phyloP scores from a whole-genome alignment of 2,329 filamentous ascomycete species.

The Fusarium humuli region DNA sequence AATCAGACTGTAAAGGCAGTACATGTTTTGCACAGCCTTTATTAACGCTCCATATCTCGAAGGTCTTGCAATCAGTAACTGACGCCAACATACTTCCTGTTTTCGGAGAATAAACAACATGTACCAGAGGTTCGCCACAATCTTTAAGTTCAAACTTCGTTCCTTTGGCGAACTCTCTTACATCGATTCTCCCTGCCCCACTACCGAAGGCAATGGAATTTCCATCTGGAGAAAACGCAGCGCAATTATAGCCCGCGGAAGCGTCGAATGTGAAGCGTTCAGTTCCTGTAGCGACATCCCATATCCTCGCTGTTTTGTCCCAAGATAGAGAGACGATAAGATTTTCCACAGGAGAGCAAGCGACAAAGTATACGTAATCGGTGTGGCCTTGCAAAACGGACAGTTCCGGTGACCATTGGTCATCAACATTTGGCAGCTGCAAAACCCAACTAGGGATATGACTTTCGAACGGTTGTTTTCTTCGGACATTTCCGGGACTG shows the following conservation, averaged over 20 bases:
- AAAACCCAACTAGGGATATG: slow-evolving; percentile 8
- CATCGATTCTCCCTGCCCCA: accelerated
- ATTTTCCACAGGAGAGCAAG: not conserved
- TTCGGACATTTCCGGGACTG: not conserved
- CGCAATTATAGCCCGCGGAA: accelerated
- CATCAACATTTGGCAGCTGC: not conserved
- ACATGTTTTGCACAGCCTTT: too few species aligned
- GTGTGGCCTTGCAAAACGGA: not conserved
- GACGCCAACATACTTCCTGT: too few species aligned
- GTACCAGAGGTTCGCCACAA: too few species aligned
- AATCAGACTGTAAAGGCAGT: too few species aligned
- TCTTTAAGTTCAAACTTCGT: too few species aligned
- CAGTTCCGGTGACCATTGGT: slow-evolving; percentile 1
- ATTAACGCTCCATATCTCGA: not conserved
- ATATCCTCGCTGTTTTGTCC: not conserved
- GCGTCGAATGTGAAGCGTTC: not conserved
- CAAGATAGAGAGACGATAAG: not conserved
- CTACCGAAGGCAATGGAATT: not conserved
- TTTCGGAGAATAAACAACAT: too few species aligned
- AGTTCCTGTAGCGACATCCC: slow-evolving; percentile 2
- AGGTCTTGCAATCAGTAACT: too few species aligned
- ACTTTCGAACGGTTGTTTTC: not conserved
- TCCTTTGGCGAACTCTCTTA: too few species aligned
- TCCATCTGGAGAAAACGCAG: slow-evolving; percentile 2
- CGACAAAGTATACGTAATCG: accelerated